These are phyloP conservation scores for Sarcomyxa edulis DNA, from an alignment of 768 basidiomycete species.

Conservation along the genomic window DNA sequence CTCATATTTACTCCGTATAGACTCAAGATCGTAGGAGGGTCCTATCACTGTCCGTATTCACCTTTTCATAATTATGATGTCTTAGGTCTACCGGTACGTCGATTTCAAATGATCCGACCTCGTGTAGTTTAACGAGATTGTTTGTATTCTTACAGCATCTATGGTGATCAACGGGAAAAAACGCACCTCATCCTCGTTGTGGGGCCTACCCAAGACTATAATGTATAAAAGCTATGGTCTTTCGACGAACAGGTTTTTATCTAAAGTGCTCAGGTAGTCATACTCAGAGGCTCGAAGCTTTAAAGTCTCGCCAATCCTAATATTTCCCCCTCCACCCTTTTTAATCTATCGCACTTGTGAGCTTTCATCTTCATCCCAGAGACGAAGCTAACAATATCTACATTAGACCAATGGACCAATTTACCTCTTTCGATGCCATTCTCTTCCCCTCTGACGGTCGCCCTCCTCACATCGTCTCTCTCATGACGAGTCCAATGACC, in stretches of 20 bases:
- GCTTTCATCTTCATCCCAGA: constrained; percentile 1
- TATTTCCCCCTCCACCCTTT: constrained; percentile 10
- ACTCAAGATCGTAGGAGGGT: too few species aligned
- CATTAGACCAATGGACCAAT: constrained; percentile 50
- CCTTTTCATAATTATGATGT: too few species aligned
- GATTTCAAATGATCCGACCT: constrained; percentile 26
- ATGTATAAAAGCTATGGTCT: constrained; percentile 4
- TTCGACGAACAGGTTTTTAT: background rate
- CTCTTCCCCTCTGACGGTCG: constrained; percentile 78
- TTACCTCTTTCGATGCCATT: constrained; percentile 62
- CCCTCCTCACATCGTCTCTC: constrained; percentile 62
- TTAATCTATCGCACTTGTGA: constrained; percentile 10
- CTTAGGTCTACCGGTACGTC: too few species aligned
- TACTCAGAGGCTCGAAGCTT: constrained; percentile 9
- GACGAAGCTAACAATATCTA: constrained; percentile 2
- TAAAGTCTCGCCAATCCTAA: constrained; percentile 8
- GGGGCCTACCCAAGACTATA: constrained; percentile 17
- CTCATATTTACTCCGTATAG: too few species aligned
- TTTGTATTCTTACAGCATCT: constrained; percentile 19
- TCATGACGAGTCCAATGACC: constrained; percentile 60
- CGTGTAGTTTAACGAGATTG: constrained; percentile 26
- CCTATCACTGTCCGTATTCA: too few species aligned
- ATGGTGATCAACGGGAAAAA: constrained; percentile 20
- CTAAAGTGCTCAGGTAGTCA: constrained; percentile 13
- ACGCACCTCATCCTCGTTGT: constrained; percentile 37